Conservation (phyloP, 495 filamentous ascomycete genomes). For the Opeltia flavorubescens region DNA sequence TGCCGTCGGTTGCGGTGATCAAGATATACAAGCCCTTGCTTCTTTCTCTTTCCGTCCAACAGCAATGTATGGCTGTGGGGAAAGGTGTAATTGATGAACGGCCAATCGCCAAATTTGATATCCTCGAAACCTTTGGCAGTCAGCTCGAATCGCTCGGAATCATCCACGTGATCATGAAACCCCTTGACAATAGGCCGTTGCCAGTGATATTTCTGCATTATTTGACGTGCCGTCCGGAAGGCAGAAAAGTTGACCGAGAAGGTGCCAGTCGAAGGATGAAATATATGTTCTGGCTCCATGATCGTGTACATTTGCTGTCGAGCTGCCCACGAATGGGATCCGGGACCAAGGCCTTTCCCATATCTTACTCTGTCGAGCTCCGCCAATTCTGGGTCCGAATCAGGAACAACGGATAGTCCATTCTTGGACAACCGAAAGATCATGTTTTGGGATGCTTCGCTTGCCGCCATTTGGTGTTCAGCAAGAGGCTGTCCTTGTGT, state of each 20-base stretch:
- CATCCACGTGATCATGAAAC: constrained; percentile 9
- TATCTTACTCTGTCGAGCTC: no score
- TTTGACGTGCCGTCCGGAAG: not conserved
- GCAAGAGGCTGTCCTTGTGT: no score
- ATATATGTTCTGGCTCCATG: constrained; percentile 31
- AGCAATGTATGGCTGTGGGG: constrained; percentile 12
- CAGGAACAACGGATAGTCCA: not conserved
- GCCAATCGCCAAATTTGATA: constrained; percentile 1
- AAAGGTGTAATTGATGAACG: constrained; percentile 12
- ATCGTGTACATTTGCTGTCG: constrained; percentile 24
- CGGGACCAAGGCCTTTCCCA: not conserved
- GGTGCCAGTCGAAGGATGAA: constrained; percentile 29
- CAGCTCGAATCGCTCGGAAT: constrained; percentile 5
- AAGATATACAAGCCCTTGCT: no score
- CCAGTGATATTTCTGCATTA: not conserved
- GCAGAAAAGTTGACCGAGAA: constrained; percentile 22
- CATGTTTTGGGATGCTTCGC: not conserved
- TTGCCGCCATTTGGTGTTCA: not conserved
- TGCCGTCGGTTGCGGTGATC: not conserved
- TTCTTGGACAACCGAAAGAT: not conserved
- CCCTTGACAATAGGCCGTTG: not conserved
- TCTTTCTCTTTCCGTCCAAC: no score
- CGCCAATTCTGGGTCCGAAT: no score
- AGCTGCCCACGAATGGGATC: not conserved
- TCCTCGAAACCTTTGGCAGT: constrained; percentile 3